These are phyloP conservation scores for Psilocybe subaeruginosa DNA, from an alignment of 768 basidiomycete genomes.

Conservation along the genomic window DNA sequence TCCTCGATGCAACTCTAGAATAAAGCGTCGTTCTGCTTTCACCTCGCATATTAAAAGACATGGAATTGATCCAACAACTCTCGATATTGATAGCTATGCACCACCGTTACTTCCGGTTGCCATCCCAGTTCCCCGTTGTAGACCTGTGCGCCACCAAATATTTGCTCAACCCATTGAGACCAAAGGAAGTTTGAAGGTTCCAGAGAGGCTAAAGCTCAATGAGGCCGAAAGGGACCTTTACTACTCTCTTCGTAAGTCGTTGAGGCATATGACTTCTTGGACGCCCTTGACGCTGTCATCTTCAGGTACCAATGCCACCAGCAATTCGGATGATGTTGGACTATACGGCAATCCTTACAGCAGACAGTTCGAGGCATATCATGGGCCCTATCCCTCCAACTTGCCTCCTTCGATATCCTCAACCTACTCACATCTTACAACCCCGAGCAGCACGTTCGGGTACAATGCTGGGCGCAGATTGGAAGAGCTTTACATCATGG, in stretches of 20 bases:
- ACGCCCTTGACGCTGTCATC: background rate
- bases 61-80: conserved; percentile 30
- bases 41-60: conserved; percentile 58
- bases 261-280: background rate
- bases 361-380: background rate
- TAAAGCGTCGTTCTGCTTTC: conserved; percentile 67
- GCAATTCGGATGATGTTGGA: background rate
- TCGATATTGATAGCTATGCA: conserved; percentile 35
- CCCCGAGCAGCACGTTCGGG: background rate
- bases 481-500: conserved; percentile 10
- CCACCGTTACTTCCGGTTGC: conserved; percentile 27
- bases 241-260: conserved; percentile 1
- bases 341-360: background rate
- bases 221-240: background rate
- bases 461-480: background rate
- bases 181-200: background rate
- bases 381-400: background rate
- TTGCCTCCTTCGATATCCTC: conserved; percentile 4
- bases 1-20: conserved; percentile 51
- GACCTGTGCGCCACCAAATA: background rate
- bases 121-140: conserved; percentile 15
- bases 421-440: conserved; percentile 1
- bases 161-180: background rate
- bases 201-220: background rate
- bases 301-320: background rate